Percentiles rank a stretch among this genome's conserved stretches.
Conservation (phyloP, 2,329 filamentous ascomycete genomes). For the Calonectria leucothoes region DNA sequence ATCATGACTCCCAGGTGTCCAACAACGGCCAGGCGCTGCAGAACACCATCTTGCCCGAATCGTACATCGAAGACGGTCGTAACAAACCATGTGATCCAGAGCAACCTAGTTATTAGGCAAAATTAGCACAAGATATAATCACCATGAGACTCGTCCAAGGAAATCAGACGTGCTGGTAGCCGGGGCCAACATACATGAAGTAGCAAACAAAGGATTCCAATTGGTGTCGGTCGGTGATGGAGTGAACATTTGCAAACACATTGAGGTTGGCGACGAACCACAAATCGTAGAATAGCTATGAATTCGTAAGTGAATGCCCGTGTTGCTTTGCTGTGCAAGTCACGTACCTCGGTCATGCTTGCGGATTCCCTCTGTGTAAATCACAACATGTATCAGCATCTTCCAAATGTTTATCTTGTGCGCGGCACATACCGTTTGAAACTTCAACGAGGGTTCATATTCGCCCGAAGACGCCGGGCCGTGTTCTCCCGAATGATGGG, state of each 20-base stretch:
- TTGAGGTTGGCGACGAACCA: not conserved
- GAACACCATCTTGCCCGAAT: constrained; percentile 18
- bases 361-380: not conserved
- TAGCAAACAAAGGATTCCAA: not conserved
- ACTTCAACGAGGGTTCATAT: not conserved
- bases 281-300: not conserved
- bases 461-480: not conserved
- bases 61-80: constrained; percentile 13
- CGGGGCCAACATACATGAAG: not conserved
- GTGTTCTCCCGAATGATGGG: not conserved
- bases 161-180: not conserved
- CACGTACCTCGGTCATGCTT: not conserved
- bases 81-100: constrained; percentile 21
- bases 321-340: too few species aligned
- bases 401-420: too few species aligned
- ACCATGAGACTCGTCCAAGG: not conserved
- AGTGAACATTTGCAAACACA: not conserved
- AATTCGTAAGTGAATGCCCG: not conserved
- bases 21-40: constrained; percentile 11
- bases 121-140: not conserved
- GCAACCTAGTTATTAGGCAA: not conserved
- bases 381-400: not conserved
- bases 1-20: constrained; percentile 19
- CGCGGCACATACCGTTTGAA: not conserved
- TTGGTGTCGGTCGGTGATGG: not conserved